A percentile compares a stretch with the other conserved stretches of the same genome.
Evolutionary conservation across 2,329 filamentous ascomycete genomes (phyloP).

Genomic region (Fusarium equiseti): DNA sequence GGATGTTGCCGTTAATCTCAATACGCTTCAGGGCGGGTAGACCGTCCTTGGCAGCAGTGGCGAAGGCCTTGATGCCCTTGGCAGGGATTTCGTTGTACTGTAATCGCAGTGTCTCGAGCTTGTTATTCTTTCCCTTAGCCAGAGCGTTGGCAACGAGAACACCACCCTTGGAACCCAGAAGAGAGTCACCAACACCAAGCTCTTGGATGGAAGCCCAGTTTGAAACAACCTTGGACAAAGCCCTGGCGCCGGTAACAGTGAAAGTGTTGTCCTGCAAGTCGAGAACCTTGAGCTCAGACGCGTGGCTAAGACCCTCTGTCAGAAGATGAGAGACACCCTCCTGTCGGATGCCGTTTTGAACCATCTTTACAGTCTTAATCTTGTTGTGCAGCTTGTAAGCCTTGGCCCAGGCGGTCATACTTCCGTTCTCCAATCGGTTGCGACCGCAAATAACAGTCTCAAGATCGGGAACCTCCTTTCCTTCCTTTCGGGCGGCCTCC

Average conservation of each 20-base stretch:
- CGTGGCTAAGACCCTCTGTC: conserved; percentile 79
- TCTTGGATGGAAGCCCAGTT: conserved; percentile 83
- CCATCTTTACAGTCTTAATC: conserved; percentile 92
- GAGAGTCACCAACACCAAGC: conserved; percentile 88
- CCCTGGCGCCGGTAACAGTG: conserved; percentile 81
- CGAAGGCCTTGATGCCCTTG: conserved; percentile 77
- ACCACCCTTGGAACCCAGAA: conserved; percentile 83
- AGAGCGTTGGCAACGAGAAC: conserved; percentile 80
- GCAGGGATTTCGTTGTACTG: conserved; percentile 96
- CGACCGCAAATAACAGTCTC: conserved; percentile 98
- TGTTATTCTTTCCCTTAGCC: conserved; percentile 78
- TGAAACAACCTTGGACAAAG: conserved; percentile 79
- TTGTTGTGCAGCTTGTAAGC: conserved; percentile 85
- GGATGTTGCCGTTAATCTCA: conserved; percentile 97
- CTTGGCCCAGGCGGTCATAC: conserved; percentile 95
- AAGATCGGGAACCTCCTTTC: conserved; percentile 80
- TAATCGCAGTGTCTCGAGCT: conserved; percentile 83
- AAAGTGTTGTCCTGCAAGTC: conserved; percentile 99
- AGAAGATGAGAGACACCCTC: conserved; percentile 90
- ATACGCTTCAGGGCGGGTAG: conserved; percentile 85
- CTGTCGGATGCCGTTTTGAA: conserved; percentile 96
- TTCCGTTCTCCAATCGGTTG: conserved; percentile 94
- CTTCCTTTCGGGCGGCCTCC: conserved; percentile 77
- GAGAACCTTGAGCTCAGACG: conserved; percentile 76
- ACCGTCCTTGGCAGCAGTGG: conserved; percentile 72